Evolutionary conservation across 225 moss, liverwort and hornwort species (phyloP), one percentile per base, ranked within the genome.

Genomic region (Straminergon stramineum): DNA sequence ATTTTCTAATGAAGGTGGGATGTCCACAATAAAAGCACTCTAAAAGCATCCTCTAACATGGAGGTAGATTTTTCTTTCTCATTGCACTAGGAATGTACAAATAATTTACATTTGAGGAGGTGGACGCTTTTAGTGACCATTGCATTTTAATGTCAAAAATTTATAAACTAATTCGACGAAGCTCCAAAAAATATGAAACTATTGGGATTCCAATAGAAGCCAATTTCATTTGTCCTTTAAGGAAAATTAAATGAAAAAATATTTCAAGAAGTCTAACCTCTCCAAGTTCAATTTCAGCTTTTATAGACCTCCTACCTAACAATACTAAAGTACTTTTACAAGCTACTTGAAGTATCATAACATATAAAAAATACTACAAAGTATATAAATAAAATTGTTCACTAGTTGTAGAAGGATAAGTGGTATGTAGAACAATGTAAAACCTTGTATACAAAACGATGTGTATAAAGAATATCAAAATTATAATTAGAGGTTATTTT

Each of bases 121-220:
- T 31, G 4, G 6, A 9, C n/a, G n/a, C n/a, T n/a, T n/a, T n/a
- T 39, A 23, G 8, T 43, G 27, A 69, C 22, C n/a, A 37, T 5
- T 37, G 11, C 2, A 0, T 26, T 45, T 15, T 11, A 48, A 51
- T 11, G 48, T 75, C 7, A 48, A 48, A 43, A 75, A 31, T 31
- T 75, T 4, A 31, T 19, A 31, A 51, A 51, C 2, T 75, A 4
- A 51, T 51, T 70, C 13, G 5, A 24, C 5, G 0, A 17, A 75
- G 19, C 7, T 51, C 12, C 2, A 19, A 51, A 48, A 11, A 12
- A 75, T 32, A 51, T 51, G 20, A 75, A 51, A 75, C 3, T 0
- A 31, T 1, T 51, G 0, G 12, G 4, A 1, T 9, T 75, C 35
- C 2, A 1, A 1, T 70, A 51, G 7, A 51, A 51, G 31, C 12